Percentiles rank a stretch among this genome's conserved stretches.
Conservation (phyloP, 257 asterid genomes). For the Verbascum thapsus region DNA sequence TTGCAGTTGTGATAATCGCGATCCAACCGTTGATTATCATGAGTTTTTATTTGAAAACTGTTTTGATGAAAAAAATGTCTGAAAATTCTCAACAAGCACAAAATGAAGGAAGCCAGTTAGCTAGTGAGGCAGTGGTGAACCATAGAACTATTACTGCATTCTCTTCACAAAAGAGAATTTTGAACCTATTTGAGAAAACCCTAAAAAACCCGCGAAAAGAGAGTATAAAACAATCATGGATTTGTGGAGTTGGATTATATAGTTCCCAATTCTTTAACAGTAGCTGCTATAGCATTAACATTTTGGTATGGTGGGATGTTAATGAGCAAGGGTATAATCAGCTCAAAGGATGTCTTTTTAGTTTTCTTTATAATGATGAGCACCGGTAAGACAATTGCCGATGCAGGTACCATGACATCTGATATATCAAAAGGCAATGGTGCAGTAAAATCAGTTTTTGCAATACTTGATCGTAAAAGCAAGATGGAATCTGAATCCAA, state of each 20-base stretch:
- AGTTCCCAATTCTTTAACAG: constrained; percentile 43
- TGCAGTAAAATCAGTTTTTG: constrained; percentile 44
- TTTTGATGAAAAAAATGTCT: constrained; percentile 46
- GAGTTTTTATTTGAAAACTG: constrained; percentile 39
- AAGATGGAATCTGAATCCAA: constrained; percentile 41
- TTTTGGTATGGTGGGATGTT: constrained; percentile 59
- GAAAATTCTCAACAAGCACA: constrained; percentile 45
- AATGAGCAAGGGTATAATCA: constrained; percentile 33
- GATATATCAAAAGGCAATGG: constrained; percentile 49
- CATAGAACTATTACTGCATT: constrained; percentile 52
- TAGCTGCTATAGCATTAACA: constrained; percentile 38
- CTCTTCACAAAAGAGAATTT: constrained; percentile 42
- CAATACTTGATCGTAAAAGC: constrained; percentile 42
- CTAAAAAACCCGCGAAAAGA: constrained; percentile 40
- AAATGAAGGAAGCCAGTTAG: constrained; percentile 52
- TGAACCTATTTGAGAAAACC: constrained; percentile 39
- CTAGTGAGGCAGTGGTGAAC: constrained; percentile 54
- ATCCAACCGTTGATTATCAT: constrained; percentile 47
- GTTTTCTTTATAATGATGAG: constrained; percentile 46
- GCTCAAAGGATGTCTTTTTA: constrained; percentile 39
- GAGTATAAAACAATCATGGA: constrained; percentile 57
- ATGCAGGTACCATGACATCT: constrained; percentile 51
- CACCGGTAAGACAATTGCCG: constrained; percentile 48
- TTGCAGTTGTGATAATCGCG: constrained; percentile 41
- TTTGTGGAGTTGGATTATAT: constrained; percentile 45